phyloP scores from a whole-genome alignment of 305 asterid genomes.

The Solanum hybrid region DNA sequence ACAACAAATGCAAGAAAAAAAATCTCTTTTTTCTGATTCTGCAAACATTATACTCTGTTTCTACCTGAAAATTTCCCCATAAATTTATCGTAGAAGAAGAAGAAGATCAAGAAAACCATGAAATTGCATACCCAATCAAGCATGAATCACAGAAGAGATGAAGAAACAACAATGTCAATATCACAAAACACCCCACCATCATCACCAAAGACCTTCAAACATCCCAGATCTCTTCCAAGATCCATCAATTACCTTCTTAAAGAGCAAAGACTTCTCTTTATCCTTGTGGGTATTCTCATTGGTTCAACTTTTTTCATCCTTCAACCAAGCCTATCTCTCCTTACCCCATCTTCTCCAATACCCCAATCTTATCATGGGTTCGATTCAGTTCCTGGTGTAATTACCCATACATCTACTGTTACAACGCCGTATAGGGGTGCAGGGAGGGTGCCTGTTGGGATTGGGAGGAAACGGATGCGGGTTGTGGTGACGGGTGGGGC shows the following conservation, averaged over 20 bases:
- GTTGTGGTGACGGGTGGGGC: conserved; percentile 95
- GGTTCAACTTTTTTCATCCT: conserved; percentile 64
- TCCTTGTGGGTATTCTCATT: conserved; percentile 61
- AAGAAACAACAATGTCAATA: conserved; percentile 27
- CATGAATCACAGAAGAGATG: conserved; percentile 29
- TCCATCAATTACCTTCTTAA: conserved; percentile 59
- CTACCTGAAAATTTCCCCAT: not conserved
- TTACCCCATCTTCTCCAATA: conserved; percentile 18
- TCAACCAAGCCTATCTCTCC: conserved; percentile 25
- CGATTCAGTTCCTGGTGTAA: not conserved
- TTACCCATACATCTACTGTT: not conserved
- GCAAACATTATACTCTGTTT: not conserved
- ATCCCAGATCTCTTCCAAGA: conserved; percentile 65
- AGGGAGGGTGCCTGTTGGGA: conserved; percentile 75
- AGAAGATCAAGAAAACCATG: conserved; percentile 30
- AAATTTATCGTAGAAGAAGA: not conserved
- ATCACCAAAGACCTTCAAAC: conserved; percentile 69
- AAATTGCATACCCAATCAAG: conserved; percentile 62
- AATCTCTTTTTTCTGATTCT: not conserved
- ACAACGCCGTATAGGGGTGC: conserved; percentile 14
- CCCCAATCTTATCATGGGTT: conserved; percentile 10
- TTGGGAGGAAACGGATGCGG: conserved; percentile 65
- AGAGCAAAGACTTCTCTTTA: conserved; percentile 71
- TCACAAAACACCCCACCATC: conserved; percentile 31
- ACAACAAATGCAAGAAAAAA: not conserved